phyloP scores from a whole-genome alignment of 2,329 filamentous ascomycete species.

The Claviceps sp. region DNA sequence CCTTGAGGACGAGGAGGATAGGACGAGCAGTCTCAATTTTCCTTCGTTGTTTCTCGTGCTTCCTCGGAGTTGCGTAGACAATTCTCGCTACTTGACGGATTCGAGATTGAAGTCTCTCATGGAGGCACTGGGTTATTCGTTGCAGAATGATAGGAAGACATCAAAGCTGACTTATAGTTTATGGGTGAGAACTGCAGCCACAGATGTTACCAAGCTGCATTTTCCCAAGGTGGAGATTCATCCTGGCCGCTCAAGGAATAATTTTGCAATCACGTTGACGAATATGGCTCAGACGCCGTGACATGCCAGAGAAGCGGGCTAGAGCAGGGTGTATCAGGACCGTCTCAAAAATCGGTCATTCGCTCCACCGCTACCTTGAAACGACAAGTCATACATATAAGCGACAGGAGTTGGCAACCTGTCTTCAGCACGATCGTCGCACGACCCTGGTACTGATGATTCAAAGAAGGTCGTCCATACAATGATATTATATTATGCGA shows the following conservation, averaged over 20 bases:
- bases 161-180: slow-evolving; percentile 80
- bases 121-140: slow-evolving; percentile 58
- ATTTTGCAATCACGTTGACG: slow-evolving; percentile 68
- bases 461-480: background rate
- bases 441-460: background rate
- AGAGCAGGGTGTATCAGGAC: background rate
- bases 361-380: background rate
- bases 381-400: background rate
- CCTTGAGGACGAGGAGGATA: slow-evolving; percentile 5
- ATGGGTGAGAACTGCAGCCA: slow-evolving; percentile 44
- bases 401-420: background rate
- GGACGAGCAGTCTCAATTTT: slow-evolving; percentile 24
- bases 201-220: slow-evolving; percentile 6
- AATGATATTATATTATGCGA: background rate
- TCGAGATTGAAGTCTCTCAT: slow-evolving; percentile 58
- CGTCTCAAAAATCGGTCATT: background rate
- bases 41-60: slow-evolving; percentile 80
- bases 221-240: slow-evolving; percentile 59
- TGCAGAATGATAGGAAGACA: slow-evolving; percentile 56
- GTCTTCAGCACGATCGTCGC: background rate
- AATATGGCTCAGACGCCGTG: slow-evolving; percentile 3
- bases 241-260: slow-evolving; percentile 67
- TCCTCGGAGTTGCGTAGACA: slow-evolving; percentile 74
- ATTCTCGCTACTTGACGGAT: slow-evolving; percentile 81
- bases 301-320: background rate